A percentile compares a stretch with the other conserved stretches of the same genome.
Evolutionary conservation across 2,329 filamentous ascomycete species (phyloP).

Genomic region (Trichoderma koningii): DNA sequence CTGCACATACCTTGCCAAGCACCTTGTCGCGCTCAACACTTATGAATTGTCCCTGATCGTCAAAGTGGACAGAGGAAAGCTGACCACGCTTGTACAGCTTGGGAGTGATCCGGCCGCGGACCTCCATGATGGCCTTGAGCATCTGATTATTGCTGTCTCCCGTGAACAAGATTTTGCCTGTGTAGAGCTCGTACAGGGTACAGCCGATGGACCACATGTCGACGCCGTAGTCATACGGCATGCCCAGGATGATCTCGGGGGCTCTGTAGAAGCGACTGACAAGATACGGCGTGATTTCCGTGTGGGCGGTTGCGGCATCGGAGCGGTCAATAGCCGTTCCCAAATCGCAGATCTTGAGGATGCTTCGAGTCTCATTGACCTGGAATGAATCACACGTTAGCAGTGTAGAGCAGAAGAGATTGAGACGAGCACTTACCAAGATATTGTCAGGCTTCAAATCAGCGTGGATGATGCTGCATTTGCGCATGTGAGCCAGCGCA

Average conservation of each 20-base stretch:
- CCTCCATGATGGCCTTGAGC: conserved; percentile 94
- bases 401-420: neutral
- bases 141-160: conserved; percentile 98
- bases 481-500: conserved; percentile 81
- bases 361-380: conserved; percentile 78
- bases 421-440: conserved; percentile 55
- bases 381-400: conserved; percentile 39
- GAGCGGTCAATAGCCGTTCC: conserved; percentile 92
- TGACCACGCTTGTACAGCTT: conserved; percentile 85
- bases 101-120: conserved; percentile 85
- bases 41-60: conserved; percentile 79
- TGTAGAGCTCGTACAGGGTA: conserved; percentile 95
- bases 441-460: conserved; percentile 99
- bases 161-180: conserved; percentile 94
- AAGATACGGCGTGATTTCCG: conserved; percentile 89
- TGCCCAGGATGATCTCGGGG: conserved; percentile 95
- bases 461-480: conserved; percentile 90
- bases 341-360: conserved; percentile 93
- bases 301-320: conserved; percentile 70
- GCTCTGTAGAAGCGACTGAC: conserved; percentile 97
- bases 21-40: conserved; percentile 85
- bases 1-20: conserved; percentile 69
- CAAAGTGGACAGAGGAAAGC: conserved; percentile 76
- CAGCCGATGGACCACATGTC: conserved; percentile 99
- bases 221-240: conserved; percentile 89